Evolutionary conservation across 768 basidiomycete genomes (phyloP), one percentile per base, ranked within the genome.

Genomic region (Pleurotus cornucopiae): DNA sequence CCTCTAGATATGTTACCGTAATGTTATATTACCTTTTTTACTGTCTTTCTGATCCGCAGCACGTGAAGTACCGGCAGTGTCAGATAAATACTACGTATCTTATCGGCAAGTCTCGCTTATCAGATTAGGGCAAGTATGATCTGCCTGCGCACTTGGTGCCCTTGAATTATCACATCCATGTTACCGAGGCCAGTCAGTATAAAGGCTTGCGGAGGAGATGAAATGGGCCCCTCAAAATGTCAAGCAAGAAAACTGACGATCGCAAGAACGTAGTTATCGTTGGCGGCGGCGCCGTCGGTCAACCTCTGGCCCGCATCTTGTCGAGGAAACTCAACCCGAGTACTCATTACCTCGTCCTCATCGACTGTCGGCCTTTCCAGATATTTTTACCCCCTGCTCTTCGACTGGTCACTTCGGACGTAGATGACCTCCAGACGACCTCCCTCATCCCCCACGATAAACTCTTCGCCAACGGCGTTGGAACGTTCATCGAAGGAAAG

Each of bases 211-310:
- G 30, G 30, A 34, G 30, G 7, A 34, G 30, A 1, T 4, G 30
- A 34, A 34, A 11, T 11, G 30, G 30, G 9, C 30, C 30, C 30
- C 3, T 2, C 6, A 34, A 11, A 34, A 55, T 55, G 54, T 58
- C 54, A 45, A 12, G 40, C 48, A 60, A 58, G 13, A 61, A 56
- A 39, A 60, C 59, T 47, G 61, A 61, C 37, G 49, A 63, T n/a
- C 63, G 60, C 49, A 64, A 64, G 49, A 67, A 68, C 57, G 61
- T 74, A 59, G 72, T 87, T 26, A 69, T 87, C 59, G 68, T 86
- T 49, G 83, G 84, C 41, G 87, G 82, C 26, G 86, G 83, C 49
- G 71, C 67, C n/a, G 76, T 75, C 0, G 86, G 86, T 7, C 67
- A 71, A 23, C 60, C 71, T 9, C 59, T 79, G 49, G 77, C 76